phyloP scores from a whole-genome alignment of 2,329 filamentous ascomycete species.

The Ophiostoma pallidulum region DNA sequence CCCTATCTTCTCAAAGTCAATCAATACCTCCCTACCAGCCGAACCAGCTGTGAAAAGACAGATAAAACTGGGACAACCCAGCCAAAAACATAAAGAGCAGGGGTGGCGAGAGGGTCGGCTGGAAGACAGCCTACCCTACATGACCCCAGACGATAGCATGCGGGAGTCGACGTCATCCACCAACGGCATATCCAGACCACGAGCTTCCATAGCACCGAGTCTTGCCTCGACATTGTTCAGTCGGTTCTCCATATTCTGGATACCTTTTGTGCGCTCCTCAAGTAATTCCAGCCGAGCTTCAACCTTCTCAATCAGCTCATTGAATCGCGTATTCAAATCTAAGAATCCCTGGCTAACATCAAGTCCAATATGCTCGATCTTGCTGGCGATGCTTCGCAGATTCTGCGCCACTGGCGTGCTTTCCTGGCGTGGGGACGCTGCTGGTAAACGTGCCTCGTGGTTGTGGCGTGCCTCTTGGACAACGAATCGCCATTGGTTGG shows the following conservation, averaged over 20 bases:
- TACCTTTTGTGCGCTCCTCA: conserved; percentile 28
- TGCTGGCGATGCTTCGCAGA: conserved; percentile 48
- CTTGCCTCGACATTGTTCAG: conserved; percentile 28
- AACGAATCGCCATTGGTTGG: conserved; percentile 55
- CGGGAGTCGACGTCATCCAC: conserved; percentile 33
- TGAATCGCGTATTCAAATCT: conserved; percentile 41
- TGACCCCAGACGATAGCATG: conserved; percentile 26
- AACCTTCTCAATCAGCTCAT: conserved; percentile 39
- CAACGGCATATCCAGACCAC: conserved; percentile 29
- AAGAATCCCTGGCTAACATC: conserved; percentile 45
- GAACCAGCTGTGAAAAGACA: too few species aligned
- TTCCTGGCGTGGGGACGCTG: conserved; percentile 45
- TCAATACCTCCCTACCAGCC: too few species aligned
- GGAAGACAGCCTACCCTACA: too few species aligned
- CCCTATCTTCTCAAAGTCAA: too few species aligned
- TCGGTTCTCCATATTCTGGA: conserved; percentile 19
- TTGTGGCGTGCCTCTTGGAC: conserved; percentile 53
- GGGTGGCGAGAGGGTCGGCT: too few species aligned
- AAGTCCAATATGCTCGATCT: conserved; percentile 49
- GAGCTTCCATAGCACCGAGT: conserved; percentile 29
- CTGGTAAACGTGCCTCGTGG: conserved; percentile 48
- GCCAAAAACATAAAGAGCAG: background rate
- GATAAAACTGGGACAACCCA: background rate
- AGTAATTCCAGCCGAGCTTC: conserved; percentile 47
- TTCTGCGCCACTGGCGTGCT: conserved; percentile 49